Base-by-base conservation (phyloP, 345 rosid genomes). In the Hibiscus tridactylites region DNA sequence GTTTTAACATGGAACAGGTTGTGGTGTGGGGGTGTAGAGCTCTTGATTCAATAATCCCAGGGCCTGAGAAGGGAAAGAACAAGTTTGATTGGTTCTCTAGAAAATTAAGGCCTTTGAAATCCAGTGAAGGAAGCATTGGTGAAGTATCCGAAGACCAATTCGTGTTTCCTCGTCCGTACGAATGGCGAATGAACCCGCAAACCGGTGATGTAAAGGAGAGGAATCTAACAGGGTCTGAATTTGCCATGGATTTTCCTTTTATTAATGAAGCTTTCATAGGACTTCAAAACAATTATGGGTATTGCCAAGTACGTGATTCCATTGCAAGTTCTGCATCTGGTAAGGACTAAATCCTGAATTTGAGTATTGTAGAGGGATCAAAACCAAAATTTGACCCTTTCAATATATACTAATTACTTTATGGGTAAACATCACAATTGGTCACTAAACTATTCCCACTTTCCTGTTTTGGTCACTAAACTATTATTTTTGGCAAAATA, bases 191-290 rank as follows among this genome's bases (percentile, higher is more conserved):
- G 65, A 83, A 81, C 69, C 59, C 72, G 75, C 2, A 15, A 52
- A 79, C 79, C 0, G 79, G 82, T 56, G 73, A 77, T 26, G 71
- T 78, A 16, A 78, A 67, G 44, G 89, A 83, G 59, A 61, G 67
- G n/a, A 52, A 80, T 52, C 79, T 86, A 2, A 53, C 79, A 1
- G 80, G 79, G 21, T 68, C 71, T 1, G 26, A 79, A 7, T 76
- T 61, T 52, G 71, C 82, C 3, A 70, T 74, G 82, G 85, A 85
- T 28, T 81, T 85, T 74, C 87, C 92, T 3, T 24, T 80, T 73
- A 76, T 88, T 37, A 84, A 88, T 49, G 61, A 15, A 26, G 24
- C 70, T 4, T 83, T 64, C 61, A 71, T 78, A 1, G 89, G 85
- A 8, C 26, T 85, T 4, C 71, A 66, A 28, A 77, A 83, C 53